Conservation (phyloP, 75 land plant species). For the Sequoia sempervirens region DNA sequence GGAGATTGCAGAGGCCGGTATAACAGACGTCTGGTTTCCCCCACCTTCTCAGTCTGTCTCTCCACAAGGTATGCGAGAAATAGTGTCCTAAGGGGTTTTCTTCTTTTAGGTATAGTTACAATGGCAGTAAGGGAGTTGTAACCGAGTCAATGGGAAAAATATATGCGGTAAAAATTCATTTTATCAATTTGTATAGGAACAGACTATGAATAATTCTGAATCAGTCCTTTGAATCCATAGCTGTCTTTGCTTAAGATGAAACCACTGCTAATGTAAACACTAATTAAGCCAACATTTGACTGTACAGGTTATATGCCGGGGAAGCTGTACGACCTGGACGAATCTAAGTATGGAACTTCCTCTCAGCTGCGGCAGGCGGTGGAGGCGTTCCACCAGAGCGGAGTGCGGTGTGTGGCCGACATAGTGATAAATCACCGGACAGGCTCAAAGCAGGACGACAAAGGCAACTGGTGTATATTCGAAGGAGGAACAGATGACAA, state of each 20-base stretch:
- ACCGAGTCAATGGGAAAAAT: too few species aligned
- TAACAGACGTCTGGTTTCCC: constrained; percentile 81
- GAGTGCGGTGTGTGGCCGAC: constrained; percentile 26
- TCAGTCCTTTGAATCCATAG: too few species aligned
- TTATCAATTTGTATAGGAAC: too few species aligned
- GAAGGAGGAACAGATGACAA: constrained; percentile 32
- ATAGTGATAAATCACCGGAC: constrained; percentile 37
- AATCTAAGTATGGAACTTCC: constrained; percentile 23
- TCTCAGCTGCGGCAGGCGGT: constrained; percentile 18
- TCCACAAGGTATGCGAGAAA: constrained; percentile 35
- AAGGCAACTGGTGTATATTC: constrained; percentile 33
- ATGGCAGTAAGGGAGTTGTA: too few species aligned
- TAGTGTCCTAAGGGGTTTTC: too few species aligned
- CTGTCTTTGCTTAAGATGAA: too few species aligned
- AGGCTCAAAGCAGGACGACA: constrained; percentile 19
- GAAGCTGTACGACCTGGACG: constrained; percentile 24
- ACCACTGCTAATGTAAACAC: too few species aligned
- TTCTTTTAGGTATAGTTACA: too few species aligned
- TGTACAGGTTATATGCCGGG: constrained; percentile 26
- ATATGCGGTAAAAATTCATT: too few species aligned
- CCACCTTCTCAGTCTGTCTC: constrained; percentile 63
- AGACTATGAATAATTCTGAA: too few species aligned
- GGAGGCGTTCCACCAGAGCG: constrained; percentile 17
- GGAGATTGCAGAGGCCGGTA: constrained; percentile 51
- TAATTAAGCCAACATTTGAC: too few species aligned